phyloP scores from a whole-genome alignment of 495 filamentous ascomycete genomes.

The Apodospora peruviana region DNA sequence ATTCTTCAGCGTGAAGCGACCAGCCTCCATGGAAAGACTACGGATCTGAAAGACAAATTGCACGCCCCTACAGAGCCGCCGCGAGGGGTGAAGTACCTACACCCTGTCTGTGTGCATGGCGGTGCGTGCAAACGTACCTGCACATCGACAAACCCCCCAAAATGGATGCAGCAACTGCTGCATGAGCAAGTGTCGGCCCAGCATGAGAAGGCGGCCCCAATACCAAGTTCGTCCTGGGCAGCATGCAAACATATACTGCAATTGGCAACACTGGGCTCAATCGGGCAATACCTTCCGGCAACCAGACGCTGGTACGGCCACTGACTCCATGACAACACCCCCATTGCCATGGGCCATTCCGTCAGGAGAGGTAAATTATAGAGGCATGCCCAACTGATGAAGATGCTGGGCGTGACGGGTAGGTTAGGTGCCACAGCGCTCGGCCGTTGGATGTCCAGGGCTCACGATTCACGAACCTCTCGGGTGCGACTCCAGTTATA shows the following conservation, averaged over 20 bases:
- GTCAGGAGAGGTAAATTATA: not conserved
- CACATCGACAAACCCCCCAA: too few relatives aligned
- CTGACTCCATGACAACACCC: not conserved
- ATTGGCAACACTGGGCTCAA: slow-evolving; percentile 2
- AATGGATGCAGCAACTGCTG: slow-evolving; percentile 18
- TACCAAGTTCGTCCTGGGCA: slow-evolving; percentile 7
- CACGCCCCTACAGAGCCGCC: too few relatives aligned
- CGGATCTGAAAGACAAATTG: too few relatives aligned
- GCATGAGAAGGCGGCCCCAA: slow-evolving; percentile 8
- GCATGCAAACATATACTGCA: not conserved
- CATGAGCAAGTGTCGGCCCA: slow-evolving; percentile 13
- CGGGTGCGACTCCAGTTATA: slow-evolving; percentile 1
- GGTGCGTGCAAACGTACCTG: too few relatives aligned
- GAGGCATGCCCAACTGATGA: not conserved
- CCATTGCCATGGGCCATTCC: not conserved
- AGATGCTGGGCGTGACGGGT: not conserved
- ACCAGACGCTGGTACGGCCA: not conserved
- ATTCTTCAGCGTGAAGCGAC: too few relatives aligned
- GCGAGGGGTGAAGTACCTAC: too few relatives aligned
- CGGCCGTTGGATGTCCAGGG: not conserved
- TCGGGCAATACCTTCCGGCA: not conserved
- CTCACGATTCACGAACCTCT: slow-evolving; percentile 3
- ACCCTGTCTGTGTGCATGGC: too few relatives aligned
- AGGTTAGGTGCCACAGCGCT: not conserved
- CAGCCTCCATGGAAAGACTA: too few relatives aligned